A percentile compares a stretch with the other conserved stretches of the same genome.
phyloP scores from a whole-genome alignment of 805 yeast genomes.

The Ogataea nonfermentans region DNA sequence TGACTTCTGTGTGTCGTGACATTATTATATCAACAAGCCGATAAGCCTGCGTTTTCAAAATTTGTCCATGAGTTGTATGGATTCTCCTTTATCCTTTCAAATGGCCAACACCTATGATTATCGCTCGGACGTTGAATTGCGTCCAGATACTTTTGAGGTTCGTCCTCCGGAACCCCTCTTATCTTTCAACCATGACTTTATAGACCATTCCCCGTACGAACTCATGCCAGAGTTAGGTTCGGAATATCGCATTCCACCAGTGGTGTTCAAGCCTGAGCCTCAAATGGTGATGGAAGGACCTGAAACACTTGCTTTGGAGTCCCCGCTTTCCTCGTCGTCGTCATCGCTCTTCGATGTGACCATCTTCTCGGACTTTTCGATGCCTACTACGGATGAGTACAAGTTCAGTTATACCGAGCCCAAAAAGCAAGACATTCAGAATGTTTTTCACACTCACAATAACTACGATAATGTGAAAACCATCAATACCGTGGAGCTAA shows the following conservation, averaged over 20 bases:
- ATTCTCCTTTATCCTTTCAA: conserved; percentile 5
- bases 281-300: background rate
- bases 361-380: conserved; percentile 15
- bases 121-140: conserved; percentile 7
- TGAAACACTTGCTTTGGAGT: conserved; percentile 10
- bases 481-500: conserved; percentile 24
- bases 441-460: conserved; percentile 7
- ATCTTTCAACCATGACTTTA: conserved; percentile 5
- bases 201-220: conserved; percentile 9
- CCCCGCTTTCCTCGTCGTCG: conserved; percentile 22
- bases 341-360: conserved; percentile 19
- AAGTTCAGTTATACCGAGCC: conserved; percentile 5
- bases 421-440: conserved; percentile 5
- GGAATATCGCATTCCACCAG: background rate
- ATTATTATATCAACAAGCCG: conserved; percentile 13
- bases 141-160: conserved; percentile 2
- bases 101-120: conserved; percentile 7
- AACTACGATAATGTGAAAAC: conserved; percentile 20
- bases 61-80: conserved; percentile 6
- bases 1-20: conserved; percentile 10
- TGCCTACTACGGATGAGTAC: conserved; percentile 14
- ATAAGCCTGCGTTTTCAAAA: conserved; percentile 9
- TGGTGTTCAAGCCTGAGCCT: background rate
- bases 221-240: conserved; percentile 13
- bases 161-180: conserved; percentile 5